These are phyloP conservation scores for Myriosclerotinia duriaeana DNA, from an alignment of 2,329 filamentous ascomycete species.

Conservation along the genomic window DNA sequence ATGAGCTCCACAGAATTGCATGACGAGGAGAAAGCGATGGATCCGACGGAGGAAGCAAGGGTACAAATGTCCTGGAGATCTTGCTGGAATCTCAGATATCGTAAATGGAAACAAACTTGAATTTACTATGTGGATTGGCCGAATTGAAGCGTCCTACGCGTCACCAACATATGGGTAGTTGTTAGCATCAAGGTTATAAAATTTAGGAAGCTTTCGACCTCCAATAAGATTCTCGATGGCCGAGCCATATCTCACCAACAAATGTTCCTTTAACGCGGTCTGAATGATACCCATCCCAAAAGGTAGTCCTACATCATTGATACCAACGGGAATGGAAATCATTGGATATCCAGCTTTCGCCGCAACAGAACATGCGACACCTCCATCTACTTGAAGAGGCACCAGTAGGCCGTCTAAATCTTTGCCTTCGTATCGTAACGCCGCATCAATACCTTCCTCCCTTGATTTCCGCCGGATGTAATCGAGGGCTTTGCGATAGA, in stretches of 20 bases:
- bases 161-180: neutral
- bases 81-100: too few relatives aligned
- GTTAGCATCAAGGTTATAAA: neutral
- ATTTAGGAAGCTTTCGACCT: constrained; percentile 8
- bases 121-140: too few relatives aligned
- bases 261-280: constrained; percentile 58
- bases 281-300: constrained; percentile 58
- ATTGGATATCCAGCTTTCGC: constrained; percentile 74
- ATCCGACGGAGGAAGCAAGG: too few relatives aligned
- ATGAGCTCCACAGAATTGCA: too few relatives aligned
- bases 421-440: constrained; percentile 48
- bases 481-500: neutral
- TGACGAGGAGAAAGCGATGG: too few relatives aligned
- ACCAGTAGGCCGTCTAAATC: constrained; percentile 62
- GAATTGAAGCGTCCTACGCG: too few relatives aligned
- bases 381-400: constrained; percentile 42
- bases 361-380: constrained; percentile 50
- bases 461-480: constrained; percentile 43
- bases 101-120: too few relatives aligned
- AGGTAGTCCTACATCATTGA: constrained; percentile 55
- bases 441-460: constrained; percentile 61
- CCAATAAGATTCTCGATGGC: constrained; percentile 55
- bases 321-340: constrained; percentile 64
- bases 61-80: too few relatives aligned
- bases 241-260: constrained; percentile 59